These are phyloP conservation scores for Infundibulicybe gibba DNA, from an alignment of 768 basidiomycete species.

Conservation along the genomic window DNA sequence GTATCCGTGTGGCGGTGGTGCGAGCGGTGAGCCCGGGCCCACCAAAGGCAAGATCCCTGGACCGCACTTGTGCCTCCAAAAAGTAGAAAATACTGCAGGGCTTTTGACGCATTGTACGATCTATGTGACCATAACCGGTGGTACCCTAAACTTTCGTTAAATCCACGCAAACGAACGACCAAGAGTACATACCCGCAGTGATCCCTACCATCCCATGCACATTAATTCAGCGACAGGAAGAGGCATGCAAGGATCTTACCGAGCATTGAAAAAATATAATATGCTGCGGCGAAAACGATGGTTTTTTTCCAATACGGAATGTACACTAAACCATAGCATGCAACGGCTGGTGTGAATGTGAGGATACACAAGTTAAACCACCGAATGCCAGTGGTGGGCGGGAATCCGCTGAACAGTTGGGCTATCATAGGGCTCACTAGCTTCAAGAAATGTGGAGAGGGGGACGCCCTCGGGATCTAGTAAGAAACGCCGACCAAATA, in stretches of 20 bases:
- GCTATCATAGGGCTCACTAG: conserved; percentile 5
- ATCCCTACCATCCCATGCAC: conserved; percentile 31
- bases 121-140: conserved; percentile 87
- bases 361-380: conserved; percentile 80
- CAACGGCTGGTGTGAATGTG: conserved; percentile 65
- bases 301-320: conserved; percentile 51
- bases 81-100: conserved; percentile 68
- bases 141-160: conserved; percentile 44
- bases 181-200: conserved; percentile 35
- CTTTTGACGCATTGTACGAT: conserved; percentile 72
- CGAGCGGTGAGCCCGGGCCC: conserved; percentile 80
- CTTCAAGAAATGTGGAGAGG: not conserved
- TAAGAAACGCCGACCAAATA: conserved; percentile 4
- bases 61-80: conserved; percentile 79
- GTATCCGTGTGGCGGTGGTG: conserved; percentile 86
- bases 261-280: conserved; percentile 87
- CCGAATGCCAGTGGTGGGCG: conserved; percentile 50
- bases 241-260: conserved; percentile 36
- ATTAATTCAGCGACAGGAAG: conserved; percentile 9
- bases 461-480: conserved; percentile 1
- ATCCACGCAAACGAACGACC: conserved; percentile 19
- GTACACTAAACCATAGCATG: conserved; percentile 61
- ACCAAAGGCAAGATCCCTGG: conserved; percentile 86
- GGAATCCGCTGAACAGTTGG: conserved; percentile 28
- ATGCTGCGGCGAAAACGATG: conserved; percentile 53